Conservation (phyloP, 768 basidiomycete genomes). For the Cubamyces sp. region DNA sequence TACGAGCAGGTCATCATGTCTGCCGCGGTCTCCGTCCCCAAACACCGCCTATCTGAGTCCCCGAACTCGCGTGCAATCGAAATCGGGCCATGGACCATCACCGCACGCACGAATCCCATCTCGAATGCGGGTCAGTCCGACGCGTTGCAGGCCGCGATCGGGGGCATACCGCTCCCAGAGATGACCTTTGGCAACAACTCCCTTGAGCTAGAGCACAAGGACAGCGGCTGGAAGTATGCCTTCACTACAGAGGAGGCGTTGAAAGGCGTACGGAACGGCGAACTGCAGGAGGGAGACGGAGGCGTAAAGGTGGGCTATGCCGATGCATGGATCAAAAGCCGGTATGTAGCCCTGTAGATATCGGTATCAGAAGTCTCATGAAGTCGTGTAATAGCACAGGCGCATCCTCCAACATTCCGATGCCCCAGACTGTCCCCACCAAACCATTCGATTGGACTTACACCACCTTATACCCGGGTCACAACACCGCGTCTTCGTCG, state of each 20-base stretch:
- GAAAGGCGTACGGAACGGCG: slow-evolving; percentile 71
- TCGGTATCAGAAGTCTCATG: neutral
- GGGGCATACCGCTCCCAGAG: slow-evolving; percentile 83
- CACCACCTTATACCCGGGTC: slow-evolving; percentile 84
- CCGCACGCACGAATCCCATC: slow-evolving; percentile 75
- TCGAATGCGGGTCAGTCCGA: slow-evolving; percentile 80
- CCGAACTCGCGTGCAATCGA: slow-evolving; percentile 72
- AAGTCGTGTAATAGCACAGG: slow-evolving; percentile 58
- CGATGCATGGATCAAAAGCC: slow-evolving; percentile 89
- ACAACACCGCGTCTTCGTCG: slow-evolving; percentile 35
- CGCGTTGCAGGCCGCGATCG: slow-evolving; percentile 60
- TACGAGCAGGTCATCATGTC: slow-evolving; percentile 42
- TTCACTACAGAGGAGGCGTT: slow-evolving; percentile 77
- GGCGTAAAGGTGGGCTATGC: slow-evolving; percentile 95
- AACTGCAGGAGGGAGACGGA: slow-evolving; percentile 80
- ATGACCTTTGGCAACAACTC: slow-evolving; percentile 94
- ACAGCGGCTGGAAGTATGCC: slow-evolving; percentile 63
- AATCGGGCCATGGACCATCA: slow-evolving; percentile 69
- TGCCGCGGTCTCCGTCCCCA: slow-evolving; percentile 52
- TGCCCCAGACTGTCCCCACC: slow-evolving; percentile 72
- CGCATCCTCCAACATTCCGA: slow-evolving; percentile 61
- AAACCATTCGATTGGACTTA: slow-evolving; percentile 99
- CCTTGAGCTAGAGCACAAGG: slow-evolving; percentile 66
- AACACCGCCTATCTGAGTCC: slow-evolving; percentile 69
- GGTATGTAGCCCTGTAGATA: slow-evolving; percentile 49